These are phyloP conservation scores for Domatiomyces globalis DNA, from an alignment of 2,329 filamentous ascomycete genomes.

Conservation along the genomic window DNA sequence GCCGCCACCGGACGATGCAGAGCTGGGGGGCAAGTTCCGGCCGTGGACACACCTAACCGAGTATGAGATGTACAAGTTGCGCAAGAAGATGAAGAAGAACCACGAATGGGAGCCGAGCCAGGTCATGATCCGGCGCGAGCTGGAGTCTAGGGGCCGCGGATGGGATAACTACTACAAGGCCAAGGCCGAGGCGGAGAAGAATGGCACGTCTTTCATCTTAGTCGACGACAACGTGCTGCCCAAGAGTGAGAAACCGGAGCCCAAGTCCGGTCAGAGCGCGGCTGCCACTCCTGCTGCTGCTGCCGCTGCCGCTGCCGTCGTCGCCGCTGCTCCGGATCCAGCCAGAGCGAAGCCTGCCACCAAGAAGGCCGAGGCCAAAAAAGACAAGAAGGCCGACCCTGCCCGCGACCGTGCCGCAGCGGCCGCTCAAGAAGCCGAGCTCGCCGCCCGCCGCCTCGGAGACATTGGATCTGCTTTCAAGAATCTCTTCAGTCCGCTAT, in stretches of 20 bases:
- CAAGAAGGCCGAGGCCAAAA: conserved; percentile 48
- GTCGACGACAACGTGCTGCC: conserved; percentile 23
- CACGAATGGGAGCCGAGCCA: conserved; percentile 54
- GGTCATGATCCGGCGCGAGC: conserved; percentile 51
- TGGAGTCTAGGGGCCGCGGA: conserved; percentile 44
- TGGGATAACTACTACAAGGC: conserved; percentile 37
- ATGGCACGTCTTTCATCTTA: conserved; percentile 44
- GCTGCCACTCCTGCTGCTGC: conserved; percentile 2
- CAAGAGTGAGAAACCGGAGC: neutral
- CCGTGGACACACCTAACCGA: conserved; percentile 53
- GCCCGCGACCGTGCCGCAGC: conserved; percentile 36
- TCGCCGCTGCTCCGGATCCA: conserved; percentile 6
- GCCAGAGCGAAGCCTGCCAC: conserved; percentile 3
- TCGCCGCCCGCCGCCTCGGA: conserved; percentile 25
- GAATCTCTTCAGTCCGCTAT: conserved; percentile 22
- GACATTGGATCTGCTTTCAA: conserved; percentile 27
- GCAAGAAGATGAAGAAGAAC: conserved; percentile 59
- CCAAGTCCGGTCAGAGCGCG: neutral
- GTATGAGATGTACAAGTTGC: conserved; percentile 52
- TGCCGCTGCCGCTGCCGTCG: conserved; percentile 2
- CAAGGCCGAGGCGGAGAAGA: conserved; percentile 36
- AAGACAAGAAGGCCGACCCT: conserved; percentile 37
- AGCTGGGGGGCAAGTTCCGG: conserved; percentile 44
- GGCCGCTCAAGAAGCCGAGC: conserved; percentile 26
- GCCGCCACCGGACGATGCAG: conserved; percentile 46